Evolutionary conservation across 2,329 filamentous ascomycete genomes (phyloP), one percentile per base, ranked within the genome.

Genomic region (Hansfordia pulvinata): DNA sequence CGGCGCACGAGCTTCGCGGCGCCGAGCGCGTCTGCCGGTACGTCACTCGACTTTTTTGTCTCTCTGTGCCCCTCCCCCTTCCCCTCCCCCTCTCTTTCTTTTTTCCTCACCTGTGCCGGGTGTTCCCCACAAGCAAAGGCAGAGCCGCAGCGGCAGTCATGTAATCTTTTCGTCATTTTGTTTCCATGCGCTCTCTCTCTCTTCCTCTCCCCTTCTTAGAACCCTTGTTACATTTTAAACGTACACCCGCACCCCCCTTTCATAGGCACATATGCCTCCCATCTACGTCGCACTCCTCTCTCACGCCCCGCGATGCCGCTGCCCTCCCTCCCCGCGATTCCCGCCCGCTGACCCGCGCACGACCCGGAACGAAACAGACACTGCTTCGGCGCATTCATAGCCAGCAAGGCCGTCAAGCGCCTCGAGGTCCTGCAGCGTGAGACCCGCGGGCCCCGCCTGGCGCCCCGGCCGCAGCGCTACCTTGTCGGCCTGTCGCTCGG

Each of bases 401-500:
- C 69, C 32, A 75, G 70, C 37, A 96, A 96, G 53, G 66, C 76
- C 33, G 67, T 83, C 39, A 88, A 88, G 52, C 80, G 85, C 12
- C 53, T 73, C 16, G 60, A 59, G 35, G 50, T 53, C 12, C 50
- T 71, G 6, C 62, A 60, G 42, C 59, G 58, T 21, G 62, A 69
- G 30, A 61, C 54, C 26, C 52, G 55, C 29, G 35, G 18, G 54
- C 41, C 20, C 36, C 33, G 29, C 36, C 44, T 28, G 44, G 49
- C 31, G 48, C 42, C 34, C 45, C 42, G 36, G 41, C 37, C 68
- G 53, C 39, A 54, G 46, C 43, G 47, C 17, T 68, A 93, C 25
- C 58, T 93, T 11, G 58, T 93, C 12, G 83, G 85, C 5, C 58
- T 94, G 2, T 93, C 86, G 0, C n/a, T n/a, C n/a, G n/a, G n/a